phyloP scores from a whole-genome alignment of 768 basidiomycete species.

The Russula ochroleuca region DNA sequence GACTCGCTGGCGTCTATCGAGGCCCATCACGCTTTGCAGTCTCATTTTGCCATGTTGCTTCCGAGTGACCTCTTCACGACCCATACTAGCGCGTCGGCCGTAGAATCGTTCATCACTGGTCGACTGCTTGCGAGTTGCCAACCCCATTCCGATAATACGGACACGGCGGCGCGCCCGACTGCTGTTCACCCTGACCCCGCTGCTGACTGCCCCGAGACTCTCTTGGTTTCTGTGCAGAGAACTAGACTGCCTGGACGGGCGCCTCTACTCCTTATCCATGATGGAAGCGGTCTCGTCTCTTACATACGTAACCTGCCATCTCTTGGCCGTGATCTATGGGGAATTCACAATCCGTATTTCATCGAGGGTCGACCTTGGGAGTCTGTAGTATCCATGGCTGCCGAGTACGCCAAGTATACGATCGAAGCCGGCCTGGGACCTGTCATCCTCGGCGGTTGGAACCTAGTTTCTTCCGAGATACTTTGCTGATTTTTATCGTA shows the following conservation, averaged over 20 bases:
- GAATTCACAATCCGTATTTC: slow-evolving; percentile 54
- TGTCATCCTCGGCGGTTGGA: slow-evolving; percentile 56
- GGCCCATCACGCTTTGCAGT: slow-evolving; percentile 45
- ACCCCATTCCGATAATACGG: background rate
- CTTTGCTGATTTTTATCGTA: slow-evolving; percentile 6
- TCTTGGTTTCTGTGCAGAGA: slow-evolving; percentile 40
- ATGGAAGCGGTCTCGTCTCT: slow-evolving; percentile 60
- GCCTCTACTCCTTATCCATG: slow-evolving; percentile 66
- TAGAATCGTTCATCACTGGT: slow-evolving; percentile 35
- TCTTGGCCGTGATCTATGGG: slow-evolving; percentile 55
- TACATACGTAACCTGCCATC: slow-evolving; percentile 47
- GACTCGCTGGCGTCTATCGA: slow-evolving; percentile 67
- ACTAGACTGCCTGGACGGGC: slow-evolving; percentile 23
- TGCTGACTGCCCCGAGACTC: slow-evolving; percentile 29
- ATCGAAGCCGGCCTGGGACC: slow-evolving; percentile 39
- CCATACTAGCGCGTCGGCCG: slow-evolving; percentile 40
- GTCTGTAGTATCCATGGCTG: slow-evolving; percentile 49
- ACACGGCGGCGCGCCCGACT: too few relatives aligned
- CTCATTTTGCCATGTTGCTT: slow-evolving; percentile 41
- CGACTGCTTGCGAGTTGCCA: slow-evolving; percentile 7
- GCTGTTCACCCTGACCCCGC: background rate
- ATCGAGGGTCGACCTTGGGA: slow-evolving; percentile 44
- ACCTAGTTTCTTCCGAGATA: background rate
- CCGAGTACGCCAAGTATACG: slow-evolving; percentile 42
- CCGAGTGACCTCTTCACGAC: slow-evolving; percentile 43